Conservation (phyloP, 306 rosid species). For the Prunus persica region DNA sequence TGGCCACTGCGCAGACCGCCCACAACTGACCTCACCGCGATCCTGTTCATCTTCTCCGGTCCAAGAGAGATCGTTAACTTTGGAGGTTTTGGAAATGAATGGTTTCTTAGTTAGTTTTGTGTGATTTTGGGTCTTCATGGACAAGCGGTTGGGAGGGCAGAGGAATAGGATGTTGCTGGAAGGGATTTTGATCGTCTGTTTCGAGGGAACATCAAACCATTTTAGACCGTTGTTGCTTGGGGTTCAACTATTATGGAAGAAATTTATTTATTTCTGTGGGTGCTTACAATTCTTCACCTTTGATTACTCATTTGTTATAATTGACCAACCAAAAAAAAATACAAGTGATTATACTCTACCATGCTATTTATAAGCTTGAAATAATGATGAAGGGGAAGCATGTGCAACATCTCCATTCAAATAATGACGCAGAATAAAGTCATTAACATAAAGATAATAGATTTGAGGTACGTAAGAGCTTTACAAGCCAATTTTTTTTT, state of each 20-base stretch:
- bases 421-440: too few relatives aligned
- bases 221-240: neutral
- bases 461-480: too few relatives aligned
- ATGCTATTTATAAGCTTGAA: too few relatives aligned
- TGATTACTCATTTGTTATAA: neutral
- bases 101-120: neutral
- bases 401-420: neutral
- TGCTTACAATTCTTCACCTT: neutral
- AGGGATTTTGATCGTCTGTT: neutral
- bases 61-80: neutral
- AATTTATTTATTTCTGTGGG: too few relatives aligned
- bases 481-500: too few relatives aligned
- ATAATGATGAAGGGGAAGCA: neutral
- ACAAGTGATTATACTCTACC: neutral
- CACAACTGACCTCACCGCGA: conserved; percentile 34
- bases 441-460: too few relatives aligned
- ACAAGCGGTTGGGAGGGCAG: neutral
- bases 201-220: neutral
- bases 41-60: conserved; percentile 36
- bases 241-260: neutral
- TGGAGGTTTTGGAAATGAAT: neutral
- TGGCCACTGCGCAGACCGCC: conserved; percentile 37
- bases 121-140: neutral
- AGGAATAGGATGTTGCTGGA: neutral
- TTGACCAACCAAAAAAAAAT: neutral